phyloP scores from a whole-genome alignment of 192 early-diverging fungal species.

The Backusella liffmaniae region DNA sequence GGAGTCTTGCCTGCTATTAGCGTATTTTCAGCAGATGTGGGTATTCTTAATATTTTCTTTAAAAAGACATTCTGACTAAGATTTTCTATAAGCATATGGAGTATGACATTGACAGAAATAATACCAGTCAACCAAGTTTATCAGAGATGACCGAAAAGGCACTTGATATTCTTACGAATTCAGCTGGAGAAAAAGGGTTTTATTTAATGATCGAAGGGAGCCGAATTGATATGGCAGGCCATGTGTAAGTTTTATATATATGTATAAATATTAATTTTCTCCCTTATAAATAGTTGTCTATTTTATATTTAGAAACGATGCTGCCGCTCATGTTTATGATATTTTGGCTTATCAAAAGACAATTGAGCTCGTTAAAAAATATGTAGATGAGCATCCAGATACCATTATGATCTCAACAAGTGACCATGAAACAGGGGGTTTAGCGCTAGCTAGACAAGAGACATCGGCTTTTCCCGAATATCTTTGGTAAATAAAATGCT shows the following conservation, averaged over 20 bases:
- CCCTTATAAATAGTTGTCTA: not conserved
- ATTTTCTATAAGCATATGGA: slow-evolving; percentile 70
- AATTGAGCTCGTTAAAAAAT: slow-evolving; percentile 69
- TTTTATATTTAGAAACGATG: slow-evolving; percentile 71
- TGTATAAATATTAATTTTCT: not conserved
- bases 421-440: slow-evolving; percentile 98
- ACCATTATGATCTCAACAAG: slow-evolving; percentile 88
- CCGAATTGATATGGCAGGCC: slow-evolving; percentile 95
- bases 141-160: slow-evolving; percentile 84
- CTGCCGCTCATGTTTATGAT: slow-evolving; percentile 88
- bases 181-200: slow-evolving; percentile 70
- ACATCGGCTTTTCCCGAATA: slow-evolving; percentile 81
- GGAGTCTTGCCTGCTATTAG: slow-evolving; percentile 66
- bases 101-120: slow-evolving; percentile 85
- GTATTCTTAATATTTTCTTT: not conserved
- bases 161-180: slow-evolving; percentile 63
- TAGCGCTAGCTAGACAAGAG: slow-evolving; percentile 79
- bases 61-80: not conserved
- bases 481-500: slow-evolving; percentile 52
- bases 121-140: slow-evolving; percentile 70
- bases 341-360: slow-evolving; percentile 89
- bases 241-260: slow-evolving; percentile 47
- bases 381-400: slow-evolving; percentile 74
- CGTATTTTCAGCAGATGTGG: slow-evolving; percentile 70
- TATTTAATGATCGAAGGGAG: slow-evolving; percentile 98